A percentile compares a stretch with the other conserved stretches of the same genome.
Conservation (phyloP, 179 eudicot species). For the Nepenthes alata region DNA sequence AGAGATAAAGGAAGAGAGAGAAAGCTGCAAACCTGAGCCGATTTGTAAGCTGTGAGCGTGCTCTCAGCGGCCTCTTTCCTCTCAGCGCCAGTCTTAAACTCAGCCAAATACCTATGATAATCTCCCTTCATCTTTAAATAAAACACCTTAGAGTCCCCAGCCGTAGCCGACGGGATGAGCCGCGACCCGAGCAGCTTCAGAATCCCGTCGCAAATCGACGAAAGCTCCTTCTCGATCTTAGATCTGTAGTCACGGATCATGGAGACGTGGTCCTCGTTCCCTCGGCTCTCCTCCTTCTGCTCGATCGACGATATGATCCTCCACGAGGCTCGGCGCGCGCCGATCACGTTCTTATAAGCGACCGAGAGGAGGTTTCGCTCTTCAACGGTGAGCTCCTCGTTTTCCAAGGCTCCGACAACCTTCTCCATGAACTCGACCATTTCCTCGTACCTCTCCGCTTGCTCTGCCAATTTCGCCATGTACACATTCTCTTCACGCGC, state of each 20-base stretch:
- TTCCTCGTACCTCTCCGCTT: slow-evolving; percentile 1
- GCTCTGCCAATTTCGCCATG: slow-evolving; percentile 2
- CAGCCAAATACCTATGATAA: slow-evolving; percentile 53
- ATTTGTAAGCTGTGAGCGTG: slow-evolving; percentile 58
- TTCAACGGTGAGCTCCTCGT: slow-evolving; percentile 26
- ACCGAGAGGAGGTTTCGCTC: slow-evolving; percentile 33
- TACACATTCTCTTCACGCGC: slow-evolving; percentile 1
- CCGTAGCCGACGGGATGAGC: slow-evolving; percentile 31
- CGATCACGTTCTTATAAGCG: slow-evolving; percentile 35
- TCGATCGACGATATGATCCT: slow-evolving; percentile 34
- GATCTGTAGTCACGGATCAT: slow-evolving; percentile 37
- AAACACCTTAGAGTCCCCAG: slow-evolving; percentile 55
- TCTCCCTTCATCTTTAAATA: slow-evolving; percentile 49
- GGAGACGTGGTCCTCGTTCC: slow-evolving; percentile 52
- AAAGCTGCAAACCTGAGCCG: slow-evolving; percentile 39
- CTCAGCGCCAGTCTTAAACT: slow-evolving; percentile 54
- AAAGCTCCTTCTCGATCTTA: slow-evolving; percentile 51
- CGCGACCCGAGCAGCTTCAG: slow-evolving; percentile 38
- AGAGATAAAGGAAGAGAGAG: neutral
- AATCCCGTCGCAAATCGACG: slow-evolving; percentile 34
- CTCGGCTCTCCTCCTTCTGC: slow-evolving; percentile 40
- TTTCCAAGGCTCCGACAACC: neutral
- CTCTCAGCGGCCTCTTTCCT: slow-evolving; percentile 62
- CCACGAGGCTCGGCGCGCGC: slow-evolving; percentile 36
- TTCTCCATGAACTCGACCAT: slow-evolving; percentile 2